Evolutionary conservation across 306 rosid genomes (phyloP).

Genomic region (Cucumis melo): DNA sequence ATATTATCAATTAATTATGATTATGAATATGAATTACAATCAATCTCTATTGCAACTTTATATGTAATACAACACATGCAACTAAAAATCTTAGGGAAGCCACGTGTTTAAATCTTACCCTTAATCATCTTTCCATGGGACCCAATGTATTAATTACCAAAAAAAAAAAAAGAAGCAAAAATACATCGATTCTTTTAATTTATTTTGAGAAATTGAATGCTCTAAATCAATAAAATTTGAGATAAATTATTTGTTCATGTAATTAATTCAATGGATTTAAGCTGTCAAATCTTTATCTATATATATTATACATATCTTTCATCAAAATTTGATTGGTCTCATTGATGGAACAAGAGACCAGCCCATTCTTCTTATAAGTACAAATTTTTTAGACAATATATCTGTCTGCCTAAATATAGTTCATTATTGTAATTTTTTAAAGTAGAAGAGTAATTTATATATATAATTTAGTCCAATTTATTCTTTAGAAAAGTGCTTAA

Average conservation of each 20-base stretch:
- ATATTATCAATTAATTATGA: background rate
- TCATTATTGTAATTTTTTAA: no score
- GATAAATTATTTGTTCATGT: background rate
- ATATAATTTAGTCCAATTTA: no score
- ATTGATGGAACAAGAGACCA: no score
- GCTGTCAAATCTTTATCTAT: background rate
- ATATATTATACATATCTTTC: background rate
- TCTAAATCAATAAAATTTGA: background rate
- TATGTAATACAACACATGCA: background rate
- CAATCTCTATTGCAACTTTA: background rate
- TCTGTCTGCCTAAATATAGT: no score
- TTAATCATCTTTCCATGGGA: background rate
- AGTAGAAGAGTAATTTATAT: no score
- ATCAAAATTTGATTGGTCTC: background rate
- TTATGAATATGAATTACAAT: background rate
- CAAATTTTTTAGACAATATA: no score
- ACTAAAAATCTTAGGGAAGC: background rate
- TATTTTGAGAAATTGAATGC: background rate
- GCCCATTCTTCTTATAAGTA: no score
- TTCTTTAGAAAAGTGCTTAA: no score
- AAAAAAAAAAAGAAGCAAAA: background rate
- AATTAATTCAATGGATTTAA: background rate
- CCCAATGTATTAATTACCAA: background rate
- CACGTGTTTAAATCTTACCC: slow-evolving; percentile 2
- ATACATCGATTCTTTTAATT: background rate